Evolutionary conservation across 2,329 filamentous ascomycete species (phyloP).

Genomic region (Epichloe bromicola): DNA sequence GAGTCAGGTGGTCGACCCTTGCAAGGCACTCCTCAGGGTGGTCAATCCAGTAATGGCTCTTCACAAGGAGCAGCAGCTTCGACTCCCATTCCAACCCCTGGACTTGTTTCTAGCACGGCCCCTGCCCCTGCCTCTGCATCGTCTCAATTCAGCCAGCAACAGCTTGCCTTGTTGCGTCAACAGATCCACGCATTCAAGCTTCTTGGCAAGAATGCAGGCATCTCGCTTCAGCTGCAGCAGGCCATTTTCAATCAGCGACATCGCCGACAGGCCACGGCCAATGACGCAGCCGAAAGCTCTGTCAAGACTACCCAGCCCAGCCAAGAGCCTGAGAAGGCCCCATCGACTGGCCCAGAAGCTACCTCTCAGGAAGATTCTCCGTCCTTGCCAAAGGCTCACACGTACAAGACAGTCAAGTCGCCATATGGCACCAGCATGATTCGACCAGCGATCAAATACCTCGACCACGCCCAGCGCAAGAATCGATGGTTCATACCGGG

Average conservation of each 20-base stretch:
- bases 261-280: conserved; percentile 44
- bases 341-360: conserved; percentile 24
- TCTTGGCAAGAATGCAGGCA: conserved; percentile 72
- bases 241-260: conserved; percentile 66
- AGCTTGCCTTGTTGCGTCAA: conserved; percentile 63
- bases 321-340: conserved; percentile 23
- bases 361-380: conserved; percentile 19
- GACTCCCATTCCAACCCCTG: conserved; percentile 20
- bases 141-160: conserved; percentile 62
- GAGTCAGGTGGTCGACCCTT: conserved; percentile 27
- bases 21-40: conserved; percentile 19
- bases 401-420: conserved; percentile 62
- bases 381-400: conserved; percentile 28
- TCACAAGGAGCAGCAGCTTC: conserved; percentile 25
- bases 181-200: conserved; percentile 90
- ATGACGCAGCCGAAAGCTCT: conserved; percentile 29
- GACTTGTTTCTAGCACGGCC: conserved; percentile 19
- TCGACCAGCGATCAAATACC: conserved; percentile 56
- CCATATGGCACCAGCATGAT: conserved; percentile 49
- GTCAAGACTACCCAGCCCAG: conserved; percentile 17
- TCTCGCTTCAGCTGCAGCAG: conserved; percentile 68
- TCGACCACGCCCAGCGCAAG: conserved; percentile 62
- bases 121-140: conserved; percentile 19
- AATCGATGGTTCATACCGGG: conserved; percentile 74
- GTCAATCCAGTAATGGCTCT: conserved; percentile 18